Evolutionary conservation across 257 asterid species (phyloP).

Genomic region (Jacaranda copaia): DNA sequence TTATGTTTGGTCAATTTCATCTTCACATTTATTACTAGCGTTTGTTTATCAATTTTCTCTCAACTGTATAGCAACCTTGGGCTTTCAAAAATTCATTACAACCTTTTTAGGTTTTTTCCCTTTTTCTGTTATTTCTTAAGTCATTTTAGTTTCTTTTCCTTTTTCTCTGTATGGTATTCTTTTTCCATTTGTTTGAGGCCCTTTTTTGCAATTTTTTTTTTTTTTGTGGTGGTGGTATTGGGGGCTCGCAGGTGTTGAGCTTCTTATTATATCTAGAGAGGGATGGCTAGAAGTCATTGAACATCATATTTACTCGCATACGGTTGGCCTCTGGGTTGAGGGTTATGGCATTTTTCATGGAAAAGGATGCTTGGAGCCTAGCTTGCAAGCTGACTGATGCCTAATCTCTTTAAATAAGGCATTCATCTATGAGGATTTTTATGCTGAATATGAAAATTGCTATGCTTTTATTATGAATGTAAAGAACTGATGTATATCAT

Average conservation of each 20-base stretch:
- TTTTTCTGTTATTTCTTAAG: too few relatives aligned
- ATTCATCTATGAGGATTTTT: background rate
- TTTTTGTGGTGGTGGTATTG: too few relatives aligned
- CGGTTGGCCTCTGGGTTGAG: background rate
- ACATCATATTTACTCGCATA: background rate
- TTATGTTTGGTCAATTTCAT: background rate
- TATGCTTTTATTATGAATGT: background rate
- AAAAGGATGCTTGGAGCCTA: too few relatives aligned
- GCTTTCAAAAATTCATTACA: too few relatives aligned
- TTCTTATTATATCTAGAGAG: background rate
- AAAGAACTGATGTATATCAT: background rate
- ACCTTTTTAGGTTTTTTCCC: too few relatives aligned
- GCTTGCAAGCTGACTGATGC: too few relatives aligned
- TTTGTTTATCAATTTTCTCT: background rate
- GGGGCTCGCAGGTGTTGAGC: background rate
- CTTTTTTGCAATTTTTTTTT: background rate
- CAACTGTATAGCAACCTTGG: too few relatives aligned
- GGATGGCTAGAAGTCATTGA: background rate
- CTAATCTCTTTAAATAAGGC: too few relatives aligned
- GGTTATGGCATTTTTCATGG: background rate
- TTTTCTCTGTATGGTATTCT: background rate
- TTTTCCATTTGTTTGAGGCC: too few relatives aligned
- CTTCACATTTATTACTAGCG: background rate
- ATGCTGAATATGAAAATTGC: background rate
- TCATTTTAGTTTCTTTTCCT: background rate